Evolutionary conservation across 2,329 filamentous ascomycete species (phyloP).

Genomic region (Paecilomyces variotii): DNA sequence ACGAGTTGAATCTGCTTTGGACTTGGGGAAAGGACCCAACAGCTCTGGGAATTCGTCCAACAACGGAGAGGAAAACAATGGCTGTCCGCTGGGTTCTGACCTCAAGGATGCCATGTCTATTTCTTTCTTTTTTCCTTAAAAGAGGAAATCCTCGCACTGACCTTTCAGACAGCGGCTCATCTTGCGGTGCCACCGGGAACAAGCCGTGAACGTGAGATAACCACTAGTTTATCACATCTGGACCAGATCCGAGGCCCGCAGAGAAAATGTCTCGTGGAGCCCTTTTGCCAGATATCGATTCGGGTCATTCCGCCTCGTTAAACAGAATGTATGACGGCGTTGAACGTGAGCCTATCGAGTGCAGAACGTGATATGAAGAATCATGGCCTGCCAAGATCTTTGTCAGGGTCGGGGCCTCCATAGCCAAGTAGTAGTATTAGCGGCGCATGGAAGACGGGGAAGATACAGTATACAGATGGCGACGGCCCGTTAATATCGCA

Average conservation of each 20-base stretch:
- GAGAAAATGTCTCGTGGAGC: background rate
- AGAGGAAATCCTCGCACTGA: background rate
- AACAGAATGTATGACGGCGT: background rate
- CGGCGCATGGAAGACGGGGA: background rate
- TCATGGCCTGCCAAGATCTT: background rate
- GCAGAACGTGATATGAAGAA: background rate
- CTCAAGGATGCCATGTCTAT: background rate
- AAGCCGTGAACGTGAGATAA: background rate
- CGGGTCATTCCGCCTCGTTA: background rate
- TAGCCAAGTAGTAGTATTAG: background rate
- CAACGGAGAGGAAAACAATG: background rate
- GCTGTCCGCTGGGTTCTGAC: background rate
- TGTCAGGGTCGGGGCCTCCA: background rate
- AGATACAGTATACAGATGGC: background rate
- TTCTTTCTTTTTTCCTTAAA: background rate
- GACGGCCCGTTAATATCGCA: background rate
- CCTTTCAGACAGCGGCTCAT: background rate
- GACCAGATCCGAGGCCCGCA: background rate
- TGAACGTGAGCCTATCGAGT: background rate
- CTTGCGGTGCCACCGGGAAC: background rate
- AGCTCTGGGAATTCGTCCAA: constrained; percentile 5
- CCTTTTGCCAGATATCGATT: background rate
- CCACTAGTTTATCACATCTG: background rate
- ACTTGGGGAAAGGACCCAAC: constrained; percentile 7
- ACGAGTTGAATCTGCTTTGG: background rate